A percentile compares a stretch with the other conserved stretches of the same genome.
phyloP scores from a whole-genome alignment of 2,329 filamentous ascomycete species.

The Sordariomycetes sp. region DNA sequence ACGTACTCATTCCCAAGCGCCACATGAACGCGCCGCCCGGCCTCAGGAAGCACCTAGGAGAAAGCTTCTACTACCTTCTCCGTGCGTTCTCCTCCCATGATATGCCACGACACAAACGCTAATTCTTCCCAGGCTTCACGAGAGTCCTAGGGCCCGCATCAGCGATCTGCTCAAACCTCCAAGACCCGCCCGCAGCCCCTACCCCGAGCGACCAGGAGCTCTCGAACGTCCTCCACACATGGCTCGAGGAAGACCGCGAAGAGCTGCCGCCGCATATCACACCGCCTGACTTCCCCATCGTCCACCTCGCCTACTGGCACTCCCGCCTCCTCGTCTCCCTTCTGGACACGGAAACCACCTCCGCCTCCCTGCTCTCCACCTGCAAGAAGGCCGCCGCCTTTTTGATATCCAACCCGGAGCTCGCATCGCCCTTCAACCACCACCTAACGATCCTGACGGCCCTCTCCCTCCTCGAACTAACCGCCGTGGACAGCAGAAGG shows the following conservation, averaged over 20 bases:
- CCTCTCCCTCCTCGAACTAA: slow-evolving; percentile 50
- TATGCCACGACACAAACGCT: background rate
- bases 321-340: slow-evolving; percentile 54
- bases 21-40: slow-evolving; percentile 49
- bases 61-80: slow-evolving; percentile 51
- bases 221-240: slow-evolving; percentile 2
- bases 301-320: slow-evolving; percentile 63
- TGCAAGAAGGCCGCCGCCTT: slow-evolving; percentile 48
- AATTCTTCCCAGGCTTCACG: slow-evolving; percentile 37
- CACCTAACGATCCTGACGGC: slow-evolving; percentile 52
- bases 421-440: slow-evolving; percentile 54
- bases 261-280: slow-evolving; percentile 48
- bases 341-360: slow-evolving; percentile 42
- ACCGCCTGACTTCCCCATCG: slow-evolving; percentile 37
- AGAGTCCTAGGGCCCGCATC: slow-evolving; percentile 37
- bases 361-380: slow-evolving; percentile 48
- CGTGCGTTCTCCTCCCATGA: slow-evolving; percentile 35
- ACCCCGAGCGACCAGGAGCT: background rate
- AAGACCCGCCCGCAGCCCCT: background rate
- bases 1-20: slow-evolving; percentile 51
- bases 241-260: slow-evolving; percentile 52
- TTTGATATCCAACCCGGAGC: slow-evolving; percentile 40
- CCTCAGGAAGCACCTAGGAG: slow-evolving; percentile 50
- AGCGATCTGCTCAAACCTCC: slow-evolving; percentile 19
- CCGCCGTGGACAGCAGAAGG: slow-evolving; percentile 40